phyloP scores from a whole-genome alignment of 2,329 filamentous ascomycete genomes.

The Botryosphaeria dothidea region DNA sequence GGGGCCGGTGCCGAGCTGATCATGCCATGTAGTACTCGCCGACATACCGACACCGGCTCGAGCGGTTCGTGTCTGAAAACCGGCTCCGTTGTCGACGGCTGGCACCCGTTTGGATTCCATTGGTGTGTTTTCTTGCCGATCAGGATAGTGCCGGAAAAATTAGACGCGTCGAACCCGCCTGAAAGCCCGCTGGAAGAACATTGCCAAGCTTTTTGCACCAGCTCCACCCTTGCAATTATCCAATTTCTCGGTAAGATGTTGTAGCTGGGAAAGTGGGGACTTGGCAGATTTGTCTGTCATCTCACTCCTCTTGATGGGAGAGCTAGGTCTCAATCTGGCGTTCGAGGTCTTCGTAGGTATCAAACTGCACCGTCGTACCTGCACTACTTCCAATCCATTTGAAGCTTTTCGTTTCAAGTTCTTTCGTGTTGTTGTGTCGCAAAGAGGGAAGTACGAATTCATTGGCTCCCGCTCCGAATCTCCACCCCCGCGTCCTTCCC shows the following conservation, averaged over 20 bases:
- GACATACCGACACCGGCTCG: not conserved
- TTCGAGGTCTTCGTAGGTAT: too few relatives aligned
- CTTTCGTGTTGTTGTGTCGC: too few relatives aligned
- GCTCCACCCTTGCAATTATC: not conserved
- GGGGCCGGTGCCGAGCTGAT: not conserved
- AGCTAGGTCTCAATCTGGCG: too few relatives aligned
- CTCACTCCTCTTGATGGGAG: too few relatives aligned
- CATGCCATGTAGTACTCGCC: not conserved
- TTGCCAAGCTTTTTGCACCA: not conserved
- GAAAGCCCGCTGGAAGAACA: not conserved
- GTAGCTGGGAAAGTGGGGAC: not conserved
- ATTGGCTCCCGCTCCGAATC: not conserved
- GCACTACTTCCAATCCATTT: too few relatives aligned
- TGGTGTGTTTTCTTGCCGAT: not conserved
- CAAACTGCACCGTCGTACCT: too few relatives aligned
- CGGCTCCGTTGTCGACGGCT: not conserved
- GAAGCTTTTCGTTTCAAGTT: too few relatives aligned
- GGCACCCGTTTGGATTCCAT: not conserved
- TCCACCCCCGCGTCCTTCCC: slow-evolving; percentile 10
- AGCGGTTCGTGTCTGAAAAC: not conserved
- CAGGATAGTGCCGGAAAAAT: slow-evolving; percentile 10
- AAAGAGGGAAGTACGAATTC: not conserved
- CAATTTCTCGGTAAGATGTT: not conserved
- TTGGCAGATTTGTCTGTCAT: too few relatives aligned
- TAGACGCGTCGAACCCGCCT: not conserved